Conservation (phyloP, 2,329 filamentous ascomycete genomes). For the Phyllosticta citrichinensis region DNA sequence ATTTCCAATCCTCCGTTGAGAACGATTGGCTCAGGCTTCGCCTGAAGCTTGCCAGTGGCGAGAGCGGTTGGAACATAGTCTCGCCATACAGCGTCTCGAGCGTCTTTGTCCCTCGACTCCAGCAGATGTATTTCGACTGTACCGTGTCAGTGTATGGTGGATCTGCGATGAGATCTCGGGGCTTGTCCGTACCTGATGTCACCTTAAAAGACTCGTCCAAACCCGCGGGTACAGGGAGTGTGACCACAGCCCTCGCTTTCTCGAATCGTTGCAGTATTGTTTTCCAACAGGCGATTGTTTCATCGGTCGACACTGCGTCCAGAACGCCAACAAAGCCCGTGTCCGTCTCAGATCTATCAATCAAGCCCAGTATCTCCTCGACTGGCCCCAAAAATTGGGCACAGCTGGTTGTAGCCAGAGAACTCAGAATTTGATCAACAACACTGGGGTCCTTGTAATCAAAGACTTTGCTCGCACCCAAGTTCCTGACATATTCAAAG, state of each 20-base stretch:
- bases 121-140: not conserved
- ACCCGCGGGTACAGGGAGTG: not conserved
- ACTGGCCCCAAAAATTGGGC: not conserved
- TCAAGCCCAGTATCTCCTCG: not conserved
- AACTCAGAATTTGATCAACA: not conserved
- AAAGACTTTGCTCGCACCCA: conserved; percentile 23
- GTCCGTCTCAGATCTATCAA: not conserved
- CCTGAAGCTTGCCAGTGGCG: not conserved
- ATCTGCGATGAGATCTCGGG: too few relatives aligned
- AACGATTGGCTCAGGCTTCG: conserved; percentile 14
- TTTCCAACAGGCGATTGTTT: not conserved
- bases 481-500: conserved; percentile 32
- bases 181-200: not conserved
- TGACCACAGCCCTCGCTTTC: not conserved
- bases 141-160: not conserved
- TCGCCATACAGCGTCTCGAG: not conserved
- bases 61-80: not conserved
- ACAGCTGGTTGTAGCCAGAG: not conserved
- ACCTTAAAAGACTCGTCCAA: not conserved
- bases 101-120: not conserved
- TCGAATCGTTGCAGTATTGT: not conserved
- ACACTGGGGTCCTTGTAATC: conserved; percentile 3
- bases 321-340: not conserved
- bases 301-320: not conserved
- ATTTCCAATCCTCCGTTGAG: conserved; percentile 21